Evolutionary conservation across 176 grass and related monocot species (phyloP).

Genomic region (Raddia distichophylla): DNA sequence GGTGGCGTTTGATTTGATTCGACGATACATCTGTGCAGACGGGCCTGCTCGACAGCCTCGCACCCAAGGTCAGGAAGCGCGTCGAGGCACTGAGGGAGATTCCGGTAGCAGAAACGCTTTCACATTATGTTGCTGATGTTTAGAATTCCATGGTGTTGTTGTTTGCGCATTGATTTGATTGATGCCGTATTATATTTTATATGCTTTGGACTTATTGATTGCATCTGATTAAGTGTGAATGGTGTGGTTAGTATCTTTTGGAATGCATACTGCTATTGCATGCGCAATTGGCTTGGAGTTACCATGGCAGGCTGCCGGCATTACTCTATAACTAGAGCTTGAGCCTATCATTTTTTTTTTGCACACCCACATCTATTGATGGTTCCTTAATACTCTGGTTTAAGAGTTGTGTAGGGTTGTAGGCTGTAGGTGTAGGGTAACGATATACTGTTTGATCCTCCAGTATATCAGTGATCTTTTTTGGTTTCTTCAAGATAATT

Average conservation of each 20-base stretch:
- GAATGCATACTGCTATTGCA: not conserved
- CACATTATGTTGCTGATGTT: not conserved
- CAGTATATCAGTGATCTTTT: not conserved
- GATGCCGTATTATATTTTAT: not conserved
- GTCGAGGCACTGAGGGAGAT: slow-evolving; percentile 49
- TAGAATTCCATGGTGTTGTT: not conserved
- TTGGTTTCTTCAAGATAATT: not conserved
- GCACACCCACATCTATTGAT: not conserved
- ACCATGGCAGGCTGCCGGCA: too few species aligned
- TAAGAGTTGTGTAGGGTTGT: not conserved
- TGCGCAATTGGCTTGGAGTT: not conserved
- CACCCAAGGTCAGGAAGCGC: slow-evolving; percentile 52
- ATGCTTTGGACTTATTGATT: not conserved
- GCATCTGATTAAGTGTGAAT: not conserved
- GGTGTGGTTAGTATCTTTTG: not conserved
- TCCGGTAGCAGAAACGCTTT: slow-evolving; percentile 34
- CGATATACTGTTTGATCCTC: not conserved
- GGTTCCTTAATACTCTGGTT: not conserved
- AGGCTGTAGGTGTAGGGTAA: too few species aligned
- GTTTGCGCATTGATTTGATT: not conserved
- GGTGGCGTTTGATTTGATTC: slow-evolving; percentile 17
- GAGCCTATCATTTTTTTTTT: not conserved
- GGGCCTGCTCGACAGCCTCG: slow-evolving; percentile 38
- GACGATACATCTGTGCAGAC: slow-evolving; percentile 19
- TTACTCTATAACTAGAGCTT: not conserved